Percentiles rank a stretch among this genome's conserved stretches.
phyloP scores from a whole-genome alignment of 495 filamentous ascomycete species.

The Chaetomium tenue region DNA sequence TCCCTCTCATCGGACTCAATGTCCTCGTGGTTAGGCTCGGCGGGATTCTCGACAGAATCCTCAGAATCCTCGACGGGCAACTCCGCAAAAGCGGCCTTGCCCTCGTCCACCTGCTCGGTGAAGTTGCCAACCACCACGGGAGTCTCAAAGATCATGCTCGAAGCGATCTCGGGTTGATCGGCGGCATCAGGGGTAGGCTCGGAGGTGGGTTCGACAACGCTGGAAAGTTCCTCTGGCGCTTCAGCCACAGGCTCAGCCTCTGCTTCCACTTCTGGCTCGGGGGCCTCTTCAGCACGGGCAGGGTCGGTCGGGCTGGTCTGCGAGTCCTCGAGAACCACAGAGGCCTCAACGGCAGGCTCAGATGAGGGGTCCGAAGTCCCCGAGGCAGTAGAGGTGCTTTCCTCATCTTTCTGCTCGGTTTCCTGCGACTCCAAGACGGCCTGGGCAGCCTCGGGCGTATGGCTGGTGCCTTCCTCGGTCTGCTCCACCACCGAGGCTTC shows the following conservation, averaged over 20 bases:
- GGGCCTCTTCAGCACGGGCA: background rate
- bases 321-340: background rate
- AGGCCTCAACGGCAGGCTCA: constrained; percentile 16
- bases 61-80: constrained; percentile 9
- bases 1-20: constrained; percentile 1
- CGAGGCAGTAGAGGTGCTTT: constrained; percentile 11
- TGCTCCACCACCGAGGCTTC: constrained; percentile 29
- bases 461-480: constrained; percentile 24
- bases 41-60: constrained; percentile 14
- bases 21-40: background rate
- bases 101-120: constrained; percentile 25
- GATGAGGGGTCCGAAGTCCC: constrained; percentile 10
- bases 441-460: constrained; percentile 23
- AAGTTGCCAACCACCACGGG: constrained; percentile 32
- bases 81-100: background rate
- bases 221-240: constrained; percentile 20
- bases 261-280: constrained; percentile 6
- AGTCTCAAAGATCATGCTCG: constrained; percentile 29
- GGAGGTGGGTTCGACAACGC: constrained; percentile 27
- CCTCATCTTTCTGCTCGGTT: constrained; percentile 21
- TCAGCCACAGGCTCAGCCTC: background rate
- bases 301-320: background rate
- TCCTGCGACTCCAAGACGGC: background rate
- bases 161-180: constrained; percentile 22
- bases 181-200: constrained; percentile 21